Percentiles rank a stretch among this genome's conserved stretches.
Conservation (phyloP, 441 rosid species). For the Populus hybrid region DNA sequence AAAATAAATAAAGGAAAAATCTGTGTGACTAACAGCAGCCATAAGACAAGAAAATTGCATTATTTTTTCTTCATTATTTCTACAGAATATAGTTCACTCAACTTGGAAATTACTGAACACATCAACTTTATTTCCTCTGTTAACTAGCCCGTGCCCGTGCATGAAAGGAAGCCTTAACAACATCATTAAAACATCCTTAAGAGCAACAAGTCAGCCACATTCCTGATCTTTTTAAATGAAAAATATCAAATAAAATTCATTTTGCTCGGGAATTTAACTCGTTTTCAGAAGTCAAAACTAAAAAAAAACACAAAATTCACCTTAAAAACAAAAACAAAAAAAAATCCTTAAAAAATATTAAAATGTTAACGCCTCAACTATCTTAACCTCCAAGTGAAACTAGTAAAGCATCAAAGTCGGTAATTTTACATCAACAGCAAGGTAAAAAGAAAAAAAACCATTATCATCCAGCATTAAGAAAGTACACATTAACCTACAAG, state of each 20-base stretch:
- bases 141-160: not conserved
- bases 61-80: too few species aligned
- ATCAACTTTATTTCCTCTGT: not conserved
- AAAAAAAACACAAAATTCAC: not conserved
- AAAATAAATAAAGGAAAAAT: too few species aligned
- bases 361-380: not conserved
- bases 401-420: not conserved
- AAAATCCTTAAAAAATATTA: too few species aligned
- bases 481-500: not conserved
- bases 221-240: not conserved
- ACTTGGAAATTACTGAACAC: too few species aligned
- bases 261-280: not conserved
- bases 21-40: too few species aligned
- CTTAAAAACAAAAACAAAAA: not conserved
- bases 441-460: conserved; percentile 6
- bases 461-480: not conserved
- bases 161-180: not conserved
- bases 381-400: not conserved
- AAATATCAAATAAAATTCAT: not conserved
- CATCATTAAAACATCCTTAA: not conserved
- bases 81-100: too few species aligned
- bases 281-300: not conserved
- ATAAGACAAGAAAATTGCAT: too few species aligned
- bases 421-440: not conserved
- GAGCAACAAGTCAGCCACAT: not conserved